Base-by-base conservation (phyloP, 352 stramenopile genomes). In the Pelagophyceae sp. region DNA sequence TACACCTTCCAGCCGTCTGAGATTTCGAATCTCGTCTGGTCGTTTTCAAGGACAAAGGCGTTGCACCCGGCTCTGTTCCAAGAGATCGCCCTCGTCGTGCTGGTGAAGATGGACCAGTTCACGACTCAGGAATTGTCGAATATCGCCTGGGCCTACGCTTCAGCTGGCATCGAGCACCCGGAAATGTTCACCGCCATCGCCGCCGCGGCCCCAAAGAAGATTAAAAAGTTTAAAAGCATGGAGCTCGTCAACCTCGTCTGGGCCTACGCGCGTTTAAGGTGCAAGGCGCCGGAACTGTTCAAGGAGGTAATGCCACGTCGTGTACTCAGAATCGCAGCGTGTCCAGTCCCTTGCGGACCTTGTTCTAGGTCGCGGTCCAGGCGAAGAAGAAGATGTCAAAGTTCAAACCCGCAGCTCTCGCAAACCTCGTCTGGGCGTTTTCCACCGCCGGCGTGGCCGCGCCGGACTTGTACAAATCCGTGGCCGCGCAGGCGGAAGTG, bases 381-480 rank as follows among this genome's bases (percentile, higher is more conserved):
- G 50, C 50, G 50, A 61, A 17, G 17, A 27, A 17, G 50, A 27
- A 17, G 50, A n/a, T 27, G 17, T 61, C 50, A 27, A 61, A 17
- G 50, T 17, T 27, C 17, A 61, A 27, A 27, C 17, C 50, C 50
- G 50, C 50, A 61, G 17, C 50, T 61, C 50, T 27, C 50, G 27
- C 50, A 61, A 70, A 70, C 61, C 6, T 33, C 20, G 20, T n/a
- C 20, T 70, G 61, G 61, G 61, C 61, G 15, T 70, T 70, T n/a
- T 15, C 61, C 20, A 33, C 61, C 15, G 61, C 61, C 20, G 61
- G 31, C 61, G 29, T 70, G 15, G 23, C 15, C 20, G 61, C 61
- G 29, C 61, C 61, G 6, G 20, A 70, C 23, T n/a, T 70, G 15
- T 70, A 31, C 61, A n/a, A 23, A n/a, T 15, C 61, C 20, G 29